Base-by-base conservation (phyloP, 768 basidiomycete genomes). In the Rhizopogon roseolus region DNA sequence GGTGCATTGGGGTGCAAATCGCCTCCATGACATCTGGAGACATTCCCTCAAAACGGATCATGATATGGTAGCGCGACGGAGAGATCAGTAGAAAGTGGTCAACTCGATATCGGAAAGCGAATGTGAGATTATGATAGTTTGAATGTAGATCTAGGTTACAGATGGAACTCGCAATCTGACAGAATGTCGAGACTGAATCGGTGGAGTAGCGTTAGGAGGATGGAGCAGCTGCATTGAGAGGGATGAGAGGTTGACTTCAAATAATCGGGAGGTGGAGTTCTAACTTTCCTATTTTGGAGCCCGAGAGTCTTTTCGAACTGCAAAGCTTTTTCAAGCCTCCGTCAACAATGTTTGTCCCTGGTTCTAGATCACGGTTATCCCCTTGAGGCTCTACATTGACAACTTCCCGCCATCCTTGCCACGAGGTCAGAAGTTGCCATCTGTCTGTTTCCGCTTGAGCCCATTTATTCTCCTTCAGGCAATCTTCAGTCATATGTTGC, bases 1-100 rank as follows among this genome's bases (percentile, higher is more conserved):
- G 78, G 70, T 90, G 88, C 88, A 90, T 89, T 0, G 88, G 88
- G 0, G 88, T 90, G 72, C 87, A 89, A 83, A 90, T 88, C 6
- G 88, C 84, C 66, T 88, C 85, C 78, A 86, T 82, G 46, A 90
- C 85, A 61, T 89, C 88, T 28, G 82, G 80, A 11, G 87, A 77
- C 56, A 90, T 73, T 52, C 76, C 80, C 66, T 90, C 87, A 76
- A 90, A 89, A 50, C 87, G 82, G 65, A 90, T 90, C 88, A 90
- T 90, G 22, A 28, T 54, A n/a, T 40, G 4, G 39, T 28, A 45
- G 46, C 4, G 50, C 19, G 8, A 53, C 37, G 39, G 44, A n/a
- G 38, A 40, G n/a, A 4, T 25, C 28, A 41, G 28, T 16, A 13
- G 14, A 38, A 48, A 49, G 22, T 44, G 51, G 49, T 41, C 16